Evolutionary conservation across 2,329 filamentous ascomycete species (phyloP).

Genomic region (Scleromitrula shiraiana): DNA sequence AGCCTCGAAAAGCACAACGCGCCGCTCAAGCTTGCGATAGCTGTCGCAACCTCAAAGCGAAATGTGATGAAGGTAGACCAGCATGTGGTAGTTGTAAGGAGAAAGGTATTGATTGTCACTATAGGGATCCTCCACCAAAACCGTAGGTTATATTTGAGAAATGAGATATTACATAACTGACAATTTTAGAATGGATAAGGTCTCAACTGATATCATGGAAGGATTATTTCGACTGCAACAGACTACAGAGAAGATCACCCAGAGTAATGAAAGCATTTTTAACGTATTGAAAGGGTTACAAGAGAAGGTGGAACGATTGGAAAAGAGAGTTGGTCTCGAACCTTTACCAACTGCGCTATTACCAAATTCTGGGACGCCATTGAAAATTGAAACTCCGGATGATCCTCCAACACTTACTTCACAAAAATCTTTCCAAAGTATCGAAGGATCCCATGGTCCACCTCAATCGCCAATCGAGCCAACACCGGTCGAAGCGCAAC

Average conservation of each 20-base stretch:
- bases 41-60: slow-evolving; percentile 80
- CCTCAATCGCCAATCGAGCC: too few species aligned
- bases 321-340: too few species aligned
- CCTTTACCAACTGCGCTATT: too few species aligned
- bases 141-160: slow-evolving; percentile 57
- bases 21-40: slow-evolving; percentile 73
- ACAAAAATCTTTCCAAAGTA: not conserved
- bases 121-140: slow-evolving; percentile 83
- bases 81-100: slow-evolving; percentile 80
- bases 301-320: slow-evolving; percentile 1
- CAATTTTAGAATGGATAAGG: slow-evolving; percentile 42
- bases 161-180: slow-evolving; percentile 14
- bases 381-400: too few species aligned
- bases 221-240: slow-evolving; percentile 26
- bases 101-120: slow-evolving; percentile 75
- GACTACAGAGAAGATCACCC: not conserved
- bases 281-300: slow-evolving; percentile 13
- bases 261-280: slow-evolving; percentile 2
- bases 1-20: slow-evolving; percentile 24
- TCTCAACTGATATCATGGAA: slow-evolving; percentile 52
- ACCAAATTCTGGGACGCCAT: too few species aligned
- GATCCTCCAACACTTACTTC: not conserved
- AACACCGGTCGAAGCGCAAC: not conserved
- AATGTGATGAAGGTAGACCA: slow-evolving; percentile 77
- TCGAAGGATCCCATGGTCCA: not conserved